phyloP scores from a whole-genome alignment of 2,329 filamentous ascomycete species.

The Rhexocercosporidium sp. region DNA sequence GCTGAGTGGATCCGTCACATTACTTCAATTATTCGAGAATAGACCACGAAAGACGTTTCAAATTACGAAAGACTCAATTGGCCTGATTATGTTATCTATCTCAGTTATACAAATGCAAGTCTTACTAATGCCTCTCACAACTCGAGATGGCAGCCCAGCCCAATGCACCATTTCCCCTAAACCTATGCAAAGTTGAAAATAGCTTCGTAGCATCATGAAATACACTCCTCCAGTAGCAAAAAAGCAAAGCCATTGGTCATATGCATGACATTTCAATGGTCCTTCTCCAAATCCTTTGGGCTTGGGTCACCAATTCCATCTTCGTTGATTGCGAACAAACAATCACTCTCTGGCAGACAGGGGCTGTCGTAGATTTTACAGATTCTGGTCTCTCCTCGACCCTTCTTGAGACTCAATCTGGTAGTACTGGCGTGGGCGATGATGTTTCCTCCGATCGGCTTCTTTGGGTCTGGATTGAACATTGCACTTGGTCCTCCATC shows the following conservation, averaged over 20 bases:
- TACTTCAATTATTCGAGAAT: neutral
- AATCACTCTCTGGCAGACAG: slow-evolving; percentile 94
- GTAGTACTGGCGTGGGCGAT: slow-evolving; percentile 98
- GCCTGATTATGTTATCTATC: slow-evolving; percentile 13
- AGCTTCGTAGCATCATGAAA: slow-evolving; percentile 22
- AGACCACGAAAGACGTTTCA: neutral
- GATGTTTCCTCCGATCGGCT: slow-evolving; percentile 98
- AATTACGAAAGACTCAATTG: neutral
- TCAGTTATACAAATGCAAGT: slow-evolving; percentile 20
- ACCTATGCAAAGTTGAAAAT: slow-evolving; percentile 30
- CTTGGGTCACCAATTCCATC: slow-evolving; percentile 95
- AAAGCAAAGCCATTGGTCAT: neutral
- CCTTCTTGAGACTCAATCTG: slow-evolving; percentile 92
- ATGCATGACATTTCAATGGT: slow-evolving; percentile 43
- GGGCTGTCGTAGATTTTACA: slow-evolving; percentile 99
- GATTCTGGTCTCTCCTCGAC: slow-evolving; percentile 90
- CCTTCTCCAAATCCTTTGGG: slow-evolving; percentile 94
- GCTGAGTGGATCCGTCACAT: neutral
- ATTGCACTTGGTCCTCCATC: slow-evolving; percentile 95
- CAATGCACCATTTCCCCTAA: slow-evolving; percentile 29
- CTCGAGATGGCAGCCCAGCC: slow-evolving; percentile 18
- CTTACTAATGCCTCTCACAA: slow-evolving; percentile 16
- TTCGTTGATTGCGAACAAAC: slow-evolving; percentile 94
- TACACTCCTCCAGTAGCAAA: neutral
- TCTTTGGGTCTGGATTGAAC: slow-evolving; percentile 99